Evolutionary conservation across 441 rosid species (phyloP), one percentile per base, ranked within the genome.

Genomic region (Populus hybrid): DNA sequence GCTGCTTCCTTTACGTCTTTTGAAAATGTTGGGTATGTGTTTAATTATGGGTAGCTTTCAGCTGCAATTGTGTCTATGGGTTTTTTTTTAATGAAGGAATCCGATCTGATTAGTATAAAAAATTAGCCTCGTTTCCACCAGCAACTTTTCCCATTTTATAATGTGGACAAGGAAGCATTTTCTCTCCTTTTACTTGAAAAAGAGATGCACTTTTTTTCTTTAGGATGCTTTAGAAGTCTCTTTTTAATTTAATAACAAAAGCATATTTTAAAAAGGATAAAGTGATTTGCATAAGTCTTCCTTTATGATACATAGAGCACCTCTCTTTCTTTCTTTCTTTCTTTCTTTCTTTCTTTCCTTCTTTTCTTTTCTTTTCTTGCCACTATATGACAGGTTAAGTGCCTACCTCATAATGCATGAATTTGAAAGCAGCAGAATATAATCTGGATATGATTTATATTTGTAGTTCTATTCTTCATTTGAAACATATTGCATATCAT

Each of bases 181-280:
- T 84, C 83, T 21, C 83, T 81, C 75, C 81, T 86, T 84, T 79
- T 79, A 21, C 81, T 77, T 79, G 78, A 74, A 81, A 76, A 84
- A 89, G 81, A 73, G 32, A 35, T 65, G 79, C 83, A 79, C 90
- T 86, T 90, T 89, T 89, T 40, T 83, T 80, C 82, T 88, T 85
- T 84, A 73, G 40, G 89, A 75, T 88, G 93, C 93, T 87, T 89
- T 84, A 42, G 69, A 85, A 85, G 82, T 76, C 81, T 74, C 87
- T 80, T 85, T 89, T 81, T 18, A 77, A 79, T 81, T 68, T 40
- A 73, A 77, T 64, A 81, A 77, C 28, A n/a, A 80, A 76, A 76
- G 54, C 36, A 35, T 73, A 69, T 71, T 10, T 35, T n/a, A 12
- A 32, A 35, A 68, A 38, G 26, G n/a, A 12, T 14, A 24, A 23